These are phyloP conservation scores for Rhizopogon roseolus DNA, from an alignment of 768 basidiomycete genomes.

Conservation along the genomic window DNA sequence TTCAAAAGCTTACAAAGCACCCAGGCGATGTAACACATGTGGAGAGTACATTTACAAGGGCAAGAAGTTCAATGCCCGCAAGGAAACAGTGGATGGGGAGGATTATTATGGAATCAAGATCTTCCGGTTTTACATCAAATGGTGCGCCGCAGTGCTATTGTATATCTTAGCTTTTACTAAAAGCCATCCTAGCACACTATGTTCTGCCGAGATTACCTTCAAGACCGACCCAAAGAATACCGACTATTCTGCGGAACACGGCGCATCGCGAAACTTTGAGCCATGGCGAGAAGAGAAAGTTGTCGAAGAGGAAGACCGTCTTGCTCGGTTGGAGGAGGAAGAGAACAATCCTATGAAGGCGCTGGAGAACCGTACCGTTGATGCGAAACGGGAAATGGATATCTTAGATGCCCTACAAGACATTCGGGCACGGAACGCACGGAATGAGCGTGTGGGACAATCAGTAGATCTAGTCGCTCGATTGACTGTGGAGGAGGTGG, in stretches of 20 bases:
- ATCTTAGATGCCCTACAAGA: slow-evolving; percentile 94
- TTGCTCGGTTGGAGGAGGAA: slow-evolving; percentile 84
- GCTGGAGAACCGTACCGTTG: slow-evolving; percentile 86
- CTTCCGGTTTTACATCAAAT: slow-evolving; percentile 90
- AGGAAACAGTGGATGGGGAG: slow-evolving; percentile 96
- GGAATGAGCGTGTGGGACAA: slow-evolving; percentile 83
- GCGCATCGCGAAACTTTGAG: slow-evolving; percentile 96
- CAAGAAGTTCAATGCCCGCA: slow-evolving; percentile 99
- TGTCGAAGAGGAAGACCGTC: slow-evolving; percentile 76
- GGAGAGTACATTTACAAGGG: slow-evolving; percentile 99
- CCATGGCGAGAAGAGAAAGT: slow-evolving; percentile 87
- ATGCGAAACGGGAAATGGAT: slow-evolving; percentile 98
- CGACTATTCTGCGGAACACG: slow-evolving; percentile 90
- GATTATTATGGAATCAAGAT: slow-evolving; percentile 99
- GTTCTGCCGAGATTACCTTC: slow-evolving; percentile 98
- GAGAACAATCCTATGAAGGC: slow-evolving; percentile 98
- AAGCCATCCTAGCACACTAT: slow-evolving; percentile 64
- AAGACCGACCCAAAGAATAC: slow-evolving; percentile 99
- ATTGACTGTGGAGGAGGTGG: slow-evolving; percentile 61
- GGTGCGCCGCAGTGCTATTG: slow-evolving; percentile 46
- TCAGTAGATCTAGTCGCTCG: slow-evolving; percentile 64
- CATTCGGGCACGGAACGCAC: slow-evolving; percentile 79
- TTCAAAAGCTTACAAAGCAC: slow-evolving; percentile 8
- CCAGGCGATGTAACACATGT: slow-evolving; percentile 88
- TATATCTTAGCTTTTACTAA: neutral